Base-by-base conservation (phyloP, 1,284 basidiomycete species). In the Neolentinus lepideus region DNA sequence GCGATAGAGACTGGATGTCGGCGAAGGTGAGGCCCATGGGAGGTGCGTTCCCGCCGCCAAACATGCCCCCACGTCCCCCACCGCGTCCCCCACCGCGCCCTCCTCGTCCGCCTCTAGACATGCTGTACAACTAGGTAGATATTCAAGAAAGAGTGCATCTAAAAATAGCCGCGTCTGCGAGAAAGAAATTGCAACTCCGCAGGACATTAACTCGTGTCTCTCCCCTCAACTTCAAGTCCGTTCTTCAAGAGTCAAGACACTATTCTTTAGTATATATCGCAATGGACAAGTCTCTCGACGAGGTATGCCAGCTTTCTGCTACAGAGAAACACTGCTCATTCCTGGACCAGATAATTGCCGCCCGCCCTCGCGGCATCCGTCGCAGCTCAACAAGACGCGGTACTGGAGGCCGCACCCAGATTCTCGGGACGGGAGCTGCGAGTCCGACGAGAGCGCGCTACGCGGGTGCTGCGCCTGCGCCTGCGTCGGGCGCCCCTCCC, bases 221-320 rank as follows among this genome's bases (percentile, higher is more conserved):
- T 8, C 8, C 47, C 6, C 22, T 26, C 47, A 50, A 43, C 38
- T 43, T 16, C 38, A 16, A 43, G 8, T 43, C 36, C 43, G 55
- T 50, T 51, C 22, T 51, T 57, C 52, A 60, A 53, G 51, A 56
- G 19, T 51, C 54, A 36, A 47, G 52, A 52, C 50, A 54, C 53
- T 69, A 75, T 63, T n/a, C 46, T 50, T 21, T 29, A 43, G 47
- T 55, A 51, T 51, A 38, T 46, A 27, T 54, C 26, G 36, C 33
- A 61, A 88, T 90, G 86, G 92, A 95, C 77, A 90, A 91, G 76
- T 82, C 90, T 66, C 90, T 96, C 64, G 93, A 95, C 71, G 89
- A 94, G 65, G 92, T 96, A 57, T 54, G 84, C 68, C 8, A 3
- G 57, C 55, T 57, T 54, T 35, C 4, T 36, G 50, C 6, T 43